Evolutionary conservation across 306 rosid species (phyloP), one percentile per base, ranked within the genome.

Genomic region (Fragaria ananassa): DNA sequence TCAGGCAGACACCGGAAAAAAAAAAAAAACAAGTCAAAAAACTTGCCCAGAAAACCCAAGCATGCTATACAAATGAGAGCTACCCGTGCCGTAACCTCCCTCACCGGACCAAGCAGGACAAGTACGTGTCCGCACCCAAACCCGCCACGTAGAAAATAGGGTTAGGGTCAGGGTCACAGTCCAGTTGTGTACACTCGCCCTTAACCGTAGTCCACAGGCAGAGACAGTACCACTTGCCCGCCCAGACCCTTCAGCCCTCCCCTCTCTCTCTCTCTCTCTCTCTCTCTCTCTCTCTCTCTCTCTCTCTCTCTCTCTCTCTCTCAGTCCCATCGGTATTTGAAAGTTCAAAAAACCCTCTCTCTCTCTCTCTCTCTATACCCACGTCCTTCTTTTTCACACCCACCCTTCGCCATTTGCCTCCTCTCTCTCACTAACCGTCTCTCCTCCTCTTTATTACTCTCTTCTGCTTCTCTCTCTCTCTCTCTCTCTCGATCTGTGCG

Each of bases 271-370:
- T n/a, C n/a, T n/a, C n/a, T n/a, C n/a, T 2, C 61, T 21, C 45
- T 29, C 31, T 1, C 67, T 17, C 3, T 76, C 70, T 83, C 27
- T 27, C 27, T 1, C 31, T 29, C 31, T 29, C 31, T 29, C 29
- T 27, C 29, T 1, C 29, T 1, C 29, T 27, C 21, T 8, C 61
- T 9, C 45, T 29, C 31, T 1, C 67, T 17, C 3, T 76, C 62
- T 83, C 76, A 29, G 82, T 58, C 19, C 70, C 19, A 50, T 78
- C 62, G 67, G 62, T 81, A 75, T 88, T 90, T 87, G 90, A 90
- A 90, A 57, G 88, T 90, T 86, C 90, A 90, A 90, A 90, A 76
- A 69, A 11, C 42, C 34, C 10, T 14, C 56, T 29, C 47, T 21
- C 57, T 14, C 72, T 62, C 72, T 27, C 58, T 56, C 31, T 9